Conservation (phyloP, 768 basidiomycete genomes). For the Astraeus odoratus region DNA sequence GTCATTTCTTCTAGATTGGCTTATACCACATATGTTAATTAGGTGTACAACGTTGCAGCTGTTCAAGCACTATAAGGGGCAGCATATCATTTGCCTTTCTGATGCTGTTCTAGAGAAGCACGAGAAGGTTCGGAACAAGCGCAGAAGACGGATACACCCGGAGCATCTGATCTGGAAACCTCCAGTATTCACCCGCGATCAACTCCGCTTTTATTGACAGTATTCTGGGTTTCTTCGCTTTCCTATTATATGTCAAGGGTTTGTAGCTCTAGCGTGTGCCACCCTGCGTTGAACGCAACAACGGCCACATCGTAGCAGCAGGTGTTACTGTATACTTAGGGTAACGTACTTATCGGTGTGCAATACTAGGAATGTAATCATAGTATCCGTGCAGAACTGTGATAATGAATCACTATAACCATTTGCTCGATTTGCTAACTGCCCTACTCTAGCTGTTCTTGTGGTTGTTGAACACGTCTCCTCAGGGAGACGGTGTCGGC, state of each 20-base stretch:
- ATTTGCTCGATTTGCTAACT: not conserved
- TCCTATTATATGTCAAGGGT: too few relatives aligned
- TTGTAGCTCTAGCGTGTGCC: conserved; percentile 13
- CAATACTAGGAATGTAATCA: conserved; percentile 7
- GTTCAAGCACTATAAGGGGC: conserved; percentile 94
- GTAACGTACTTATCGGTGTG: conserved; percentile 1
- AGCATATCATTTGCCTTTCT: conserved; percentile 88
- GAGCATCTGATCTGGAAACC: conserved; percentile 90
- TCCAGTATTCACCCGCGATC: conserved; percentile 85
- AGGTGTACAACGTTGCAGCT: conserved; percentile 93
- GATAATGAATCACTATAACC: not conserved
- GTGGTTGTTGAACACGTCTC: conserved; percentile 12
- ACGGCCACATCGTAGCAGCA: conserved; percentile 10
- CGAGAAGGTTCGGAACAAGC: conserved; percentile 76
- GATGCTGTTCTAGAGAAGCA: conserved; percentile 89
- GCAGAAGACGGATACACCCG: conserved; percentile 70
- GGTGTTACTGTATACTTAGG: conserved; percentile 6
- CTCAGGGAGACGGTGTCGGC: conserved; percentile 14
- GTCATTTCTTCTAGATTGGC: not conserved
- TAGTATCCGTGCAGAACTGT: not conserved
- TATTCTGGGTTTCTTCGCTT: not conserved
- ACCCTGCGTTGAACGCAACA: not conserved
- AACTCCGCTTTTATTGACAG: conserved; percentile 58
- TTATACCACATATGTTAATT: conserved; percentile 13
- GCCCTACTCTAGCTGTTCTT: not conserved